Base-by-base conservation (phyloP, 176 grass and related monocot species). In the Zizania latifolia region DNA sequence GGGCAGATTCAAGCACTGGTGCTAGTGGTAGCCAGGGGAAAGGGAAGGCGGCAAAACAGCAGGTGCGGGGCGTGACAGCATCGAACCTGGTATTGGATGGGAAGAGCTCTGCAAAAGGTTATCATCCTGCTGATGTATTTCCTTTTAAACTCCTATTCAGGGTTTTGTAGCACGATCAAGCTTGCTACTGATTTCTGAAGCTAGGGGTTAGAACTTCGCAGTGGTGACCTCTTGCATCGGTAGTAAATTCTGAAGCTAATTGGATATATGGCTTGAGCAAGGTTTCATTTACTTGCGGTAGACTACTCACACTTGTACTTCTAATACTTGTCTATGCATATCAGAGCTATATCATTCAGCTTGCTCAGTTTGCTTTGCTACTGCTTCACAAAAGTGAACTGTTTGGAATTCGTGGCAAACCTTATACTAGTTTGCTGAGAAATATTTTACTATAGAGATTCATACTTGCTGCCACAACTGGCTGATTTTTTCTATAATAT, bases 101-200 rank as follows among this genome's bases (percentile, higher is more conserved):
- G 24, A 88, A 88, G 68, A 79, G 44, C 24, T 32, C 75, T 26
- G 76, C 60, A 19, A 88, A 88, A 88, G 86, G 80, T 88, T 50
- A 8, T 10, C 46, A 44, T 74, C 44, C 32, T 88, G 21, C 8
- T 2, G 36, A 35, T 65, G 6, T 44, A 46, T 44, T 38, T 35
- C 50, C 21, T 13, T 57, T 63, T 4, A 0, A 66, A 26, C 17
- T 14, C 33, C 67, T 80, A 30, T 66, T 65, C 39, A 39, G 35
- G 62, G 17, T 72, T 30, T 58, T 74, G 26, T 11, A 68, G 60
- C 60, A 74, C 61, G 68, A 50, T 35, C 61, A 62, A 78, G 74
- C 74, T 67, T 51, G 50, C 26, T 67, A 51, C 50, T 78, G 19
- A 33, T 78, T 50, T 45, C 8, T 59, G 1, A 85, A 80, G 30